Percentiles rank a stretch among this genome's conserved stretches.
Conservation (phyloP, 768 basidiomycete genomes). For the Leccinellum rugosiceps region DNA sequence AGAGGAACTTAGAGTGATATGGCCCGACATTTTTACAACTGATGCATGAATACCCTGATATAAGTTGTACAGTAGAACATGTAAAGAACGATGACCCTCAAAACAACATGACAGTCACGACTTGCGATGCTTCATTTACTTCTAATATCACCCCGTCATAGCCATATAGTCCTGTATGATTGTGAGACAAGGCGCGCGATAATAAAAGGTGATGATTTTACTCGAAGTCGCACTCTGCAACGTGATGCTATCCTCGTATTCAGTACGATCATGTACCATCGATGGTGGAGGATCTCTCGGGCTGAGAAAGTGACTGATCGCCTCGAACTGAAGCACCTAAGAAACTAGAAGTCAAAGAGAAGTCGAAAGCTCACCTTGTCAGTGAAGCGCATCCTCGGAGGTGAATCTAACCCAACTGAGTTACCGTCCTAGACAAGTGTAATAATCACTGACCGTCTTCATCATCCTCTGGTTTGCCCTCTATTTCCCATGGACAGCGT, state of each 20-base stretch:
- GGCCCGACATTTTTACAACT: conserved; percentile 65
- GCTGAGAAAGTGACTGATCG: conserved; percentile 72
- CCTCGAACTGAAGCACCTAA: conserved; percentile 58
- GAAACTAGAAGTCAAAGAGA: neutral
- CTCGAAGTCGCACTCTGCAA: conserved; percentile 66
- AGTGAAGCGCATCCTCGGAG: conserved; percentile 68
- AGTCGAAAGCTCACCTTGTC: conserved; percentile 49
- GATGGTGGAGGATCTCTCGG: conserved; percentile 74
- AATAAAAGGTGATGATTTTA: conserved; percentile 36
- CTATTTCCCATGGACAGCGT: conserved; percentile 88
- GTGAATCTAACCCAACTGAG: conserved; percentile 50
- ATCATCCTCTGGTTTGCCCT: conserved; percentile 75
- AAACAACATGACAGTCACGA: conserved; percentile 70
- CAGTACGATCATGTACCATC: conserved; percentile 77
- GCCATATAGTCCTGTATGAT: conserved; percentile 46
- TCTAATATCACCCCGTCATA: conserved; percentile 83
- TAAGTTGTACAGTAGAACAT: conserved; percentile 1
- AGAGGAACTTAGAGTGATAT: conserved; percentile 65
- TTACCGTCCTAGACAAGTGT: neutral
- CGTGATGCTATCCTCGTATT: conserved; percentile 68
- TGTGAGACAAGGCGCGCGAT: neutral
- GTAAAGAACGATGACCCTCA: conserved; percentile 27
- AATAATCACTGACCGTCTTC: conserved; percentile 60
- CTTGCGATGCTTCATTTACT: conserved; percentile 73
- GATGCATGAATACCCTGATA: conserved; percentile 3